Evolutionary conservation across 192 early-diverging fungal genomes (phyloP), one percentile per base, ranked within the genome.

Genomic region (Gonapodya prolifera): DNA sequence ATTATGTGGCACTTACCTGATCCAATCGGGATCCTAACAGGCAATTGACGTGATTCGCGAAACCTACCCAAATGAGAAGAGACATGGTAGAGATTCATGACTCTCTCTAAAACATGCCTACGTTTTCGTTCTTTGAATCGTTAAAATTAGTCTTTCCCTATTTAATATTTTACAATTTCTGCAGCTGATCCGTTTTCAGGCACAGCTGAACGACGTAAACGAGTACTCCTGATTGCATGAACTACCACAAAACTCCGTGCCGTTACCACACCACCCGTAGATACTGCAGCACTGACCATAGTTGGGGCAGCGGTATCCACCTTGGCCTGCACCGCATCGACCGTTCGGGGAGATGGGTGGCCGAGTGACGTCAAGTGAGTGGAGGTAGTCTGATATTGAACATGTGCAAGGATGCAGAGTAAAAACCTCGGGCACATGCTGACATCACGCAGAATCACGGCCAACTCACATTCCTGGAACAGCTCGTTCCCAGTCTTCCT

Each of bases 1-100:
- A 23, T 8, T 61, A 61, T 61, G 45, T 8, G 23, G 8, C 45
- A 61, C 45, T 61, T 23, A 61, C 45, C 76, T 16, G 84, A 61
- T 61, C 23, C 45, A 61, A 8, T 61, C 23, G 8, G 45, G 23
- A 61, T n/a, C n/a, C n/a, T n/a, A n/a, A n/a, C n/a, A n/a, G n/a
- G n/a, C n/a, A n/a, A n/a, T n/a, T n/a, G n/a, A n/a, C n/a, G 45
- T 23, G 45, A 61, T 61, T 23, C 8, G 45, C 8, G 45, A 61
- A 23, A 23, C 8, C 23, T 61, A 61, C 8, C 8, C 23, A 23
- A 61, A 61, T 8, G 45, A 61, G 23, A 61, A 61, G 8, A 23
- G 8, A 61, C 45, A 16, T 16, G 23, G 45, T 23, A 61, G n/a
- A n/a, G n/a, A n/a, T n/a, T n/a, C n/a, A n/a, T n/a, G n/a, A 61